Evolutionary conservation across 2,329 filamentous ascomycete species (phyloP), one percentile per base, ranked within the genome.

Genomic region (Phaeophleospora eucalypticola): DNA sequence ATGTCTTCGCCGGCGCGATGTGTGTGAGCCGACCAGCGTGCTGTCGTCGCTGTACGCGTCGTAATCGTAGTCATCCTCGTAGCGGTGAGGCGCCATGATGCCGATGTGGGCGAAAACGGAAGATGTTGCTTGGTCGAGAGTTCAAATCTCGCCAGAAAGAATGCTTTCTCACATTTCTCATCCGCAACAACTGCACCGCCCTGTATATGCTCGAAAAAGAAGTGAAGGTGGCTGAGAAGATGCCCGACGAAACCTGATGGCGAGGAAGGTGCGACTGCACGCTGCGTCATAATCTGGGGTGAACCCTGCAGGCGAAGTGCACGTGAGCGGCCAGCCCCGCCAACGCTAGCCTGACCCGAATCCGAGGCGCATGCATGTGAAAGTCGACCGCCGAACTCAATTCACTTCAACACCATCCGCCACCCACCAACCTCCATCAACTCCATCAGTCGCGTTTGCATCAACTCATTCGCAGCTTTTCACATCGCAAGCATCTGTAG

Each of bases 1-100:
- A 10, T 29, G 16, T 18, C 41, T 17, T 9, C 19, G 38, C n/a
- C 41, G 20, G 20, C 41, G 36, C 17, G 15, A 15, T 14, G 10
- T 46, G 33, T 33, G 20, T 9, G 41, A 40, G 18, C 41, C 29
- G 24, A 40, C 29, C 29, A 49, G 20, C 4, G 36, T 45, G 41
- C 46, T 49, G 32, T 49, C 42, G 41, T 49, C 46, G 46, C 41
- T 45, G 24, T n/a, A n/a, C n/a, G n/a, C n/a, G 36, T 49, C 36
- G 41, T 49, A 49, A n/a, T 17, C 20, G 12, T 44, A 21, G 6
- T 49, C 45, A 17, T 43, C 15, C 29, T 42, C 32, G 16, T 36
- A 33, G 10, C 45, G 45, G 12, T 29, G 24, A 12, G 24, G 24
- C 12, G 36, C 36, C 43, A 46, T 46, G 27, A 21, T 39, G 12